Base-by-base conservation (phyloP, 371 early-diverging fungal species). In the Chytridiales sp. region DNA sequence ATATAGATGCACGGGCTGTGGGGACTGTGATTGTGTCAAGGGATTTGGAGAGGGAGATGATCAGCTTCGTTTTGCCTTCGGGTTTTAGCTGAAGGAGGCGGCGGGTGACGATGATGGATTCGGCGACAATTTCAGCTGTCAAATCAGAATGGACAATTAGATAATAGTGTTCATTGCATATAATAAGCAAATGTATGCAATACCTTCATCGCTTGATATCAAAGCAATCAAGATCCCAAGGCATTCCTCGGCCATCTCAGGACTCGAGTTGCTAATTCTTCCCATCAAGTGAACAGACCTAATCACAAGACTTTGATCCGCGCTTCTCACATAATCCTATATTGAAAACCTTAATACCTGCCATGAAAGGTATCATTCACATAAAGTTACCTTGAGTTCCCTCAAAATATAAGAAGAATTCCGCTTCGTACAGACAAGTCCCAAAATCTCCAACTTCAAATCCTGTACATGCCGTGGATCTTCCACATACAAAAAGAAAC, bases 401-500 rank as follows among this genome's bases (percentile, higher is more conserved):
- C 53, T 17, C 47, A 79, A 35, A 60, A 73, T 54, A 64, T 77
- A 76, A 24, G 73, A 73, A 21, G 83, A 82, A 70, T 86, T 88
- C 39, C 66, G 63, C 56, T 84, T 83, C 1, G 74, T 77, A 1
- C 82, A 89, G 22, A 93, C 73, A 26, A 78, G 67, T 4, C 86
- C 87, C 63, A 95, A 59, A 24, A 95, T 91, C 27, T 91, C 88
- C 48, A 97, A 73, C 69, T 96, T 94, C 47, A 88, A 69, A 54
- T 88, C 81, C 35, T 91, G 85, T 48, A 92, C 82, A 67, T 85
- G 86, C 9, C 77, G 77, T 17, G 90, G 83, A 53, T 96, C 97
- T 3, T 84, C 78, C 0, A 88, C 82, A 38, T 86, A 86, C 8
- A 92, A 83, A 68, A 85, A 92, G 67, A 95, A 95, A 61, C 83